A percentile compares a stretch with the other conserved stretches of the same genome.
phyloP scores from a whole-genome alignment of 1,284 basidiomycete genomes.

The Cerioporus squamosus region DNA sequence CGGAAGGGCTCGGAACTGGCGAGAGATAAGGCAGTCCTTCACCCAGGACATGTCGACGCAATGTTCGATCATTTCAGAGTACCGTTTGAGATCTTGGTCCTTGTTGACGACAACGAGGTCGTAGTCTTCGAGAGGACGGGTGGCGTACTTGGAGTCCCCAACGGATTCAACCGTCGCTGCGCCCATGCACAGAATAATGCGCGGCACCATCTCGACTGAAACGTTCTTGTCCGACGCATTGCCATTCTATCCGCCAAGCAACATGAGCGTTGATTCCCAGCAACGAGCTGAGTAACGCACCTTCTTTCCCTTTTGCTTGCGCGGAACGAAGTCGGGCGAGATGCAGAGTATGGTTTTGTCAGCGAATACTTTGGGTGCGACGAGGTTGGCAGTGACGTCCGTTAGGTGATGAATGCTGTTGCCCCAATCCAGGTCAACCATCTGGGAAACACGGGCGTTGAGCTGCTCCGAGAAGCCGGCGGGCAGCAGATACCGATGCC shows the following conservation, averaged over 20 bases:
- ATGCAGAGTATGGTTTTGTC: slow-evolving; percentile 59
- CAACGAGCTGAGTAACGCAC: slow-evolving; percentile 36
- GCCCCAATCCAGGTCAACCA: slow-evolving; percentile 77
- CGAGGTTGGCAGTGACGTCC: slow-evolving; percentile 58
- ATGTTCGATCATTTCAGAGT: slow-evolving; percentile 30
- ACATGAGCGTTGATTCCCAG: background rate
- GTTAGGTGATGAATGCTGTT: slow-evolving; percentile 53
- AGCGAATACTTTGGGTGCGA: slow-evolving; percentile 60
- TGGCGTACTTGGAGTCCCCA: slow-evolving; percentile 41
- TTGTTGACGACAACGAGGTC: slow-evolving; percentile 75
- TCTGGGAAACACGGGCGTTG: slow-evolving; percentile 62
- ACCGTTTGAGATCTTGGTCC: slow-evolving; percentile 33
- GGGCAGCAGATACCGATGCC: slow-evolving; percentile 68
- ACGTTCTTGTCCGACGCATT: slow-evolving; percentile 31
- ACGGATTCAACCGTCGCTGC: slow-evolving; percentile 68
- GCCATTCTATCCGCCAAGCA: slow-evolving; percentile 2
- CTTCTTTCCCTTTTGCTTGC: slow-evolving; percentile 35
- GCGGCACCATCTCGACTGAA: slow-evolving; percentile 42
- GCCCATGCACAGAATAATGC: slow-evolving; percentile 77
- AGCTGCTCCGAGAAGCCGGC: slow-evolving; percentile 66
- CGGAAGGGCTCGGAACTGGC: slow-evolving; percentile 45
- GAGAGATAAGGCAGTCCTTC: slow-evolving; percentile 78
- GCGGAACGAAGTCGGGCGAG: slow-evolving; percentile 57
- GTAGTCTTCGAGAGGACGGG: slow-evolving; percentile 41
- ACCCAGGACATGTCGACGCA: slow-evolving; percentile 72